Conservation (phyloP, 129 eudicot species). For the Mikania micrantha region DNA sequence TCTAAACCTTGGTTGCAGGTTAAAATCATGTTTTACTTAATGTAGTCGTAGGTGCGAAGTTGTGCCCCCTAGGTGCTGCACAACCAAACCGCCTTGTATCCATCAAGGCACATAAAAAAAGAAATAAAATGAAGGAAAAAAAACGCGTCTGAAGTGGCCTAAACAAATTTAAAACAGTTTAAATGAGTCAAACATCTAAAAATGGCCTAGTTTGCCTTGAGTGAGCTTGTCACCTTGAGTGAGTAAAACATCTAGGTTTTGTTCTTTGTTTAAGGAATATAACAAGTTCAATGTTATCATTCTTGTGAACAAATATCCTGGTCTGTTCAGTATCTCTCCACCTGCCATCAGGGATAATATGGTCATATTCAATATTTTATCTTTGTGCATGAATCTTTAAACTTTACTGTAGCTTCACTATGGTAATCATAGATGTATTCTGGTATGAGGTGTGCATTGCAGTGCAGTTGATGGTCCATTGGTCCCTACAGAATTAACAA, state of each 20-base stretch:
- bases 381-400: background rate
- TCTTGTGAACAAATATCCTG: background rate
- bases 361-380: background rate
- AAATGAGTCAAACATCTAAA: too few species aligned
- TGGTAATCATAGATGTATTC: background rate
- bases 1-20: too few species aligned
- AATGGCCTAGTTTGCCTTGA: too few species aligned
- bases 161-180: too few species aligned
- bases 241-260: too few species aligned
- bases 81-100: too few species aligned
- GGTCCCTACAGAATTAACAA: background rate
- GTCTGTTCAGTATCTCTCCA: background rate
- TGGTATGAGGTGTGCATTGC: background rate
- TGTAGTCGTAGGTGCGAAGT: too few species aligned
- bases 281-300: background rate
- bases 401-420: background rate
- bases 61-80: too few species aligned
- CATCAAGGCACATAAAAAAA: too few species aligned
- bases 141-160: too few species aligned
- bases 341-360: conserved; percentile 5
- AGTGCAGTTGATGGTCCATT: background rate
- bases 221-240: too few species aligned
- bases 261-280: background rate
- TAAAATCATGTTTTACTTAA: background rate
- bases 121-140: too few species aligned